These are phyloP conservation scores for Hepatocystis sp. DNA, from an alignment of 169 alveolate genomes.

Conservation along the genomic window DNA sequence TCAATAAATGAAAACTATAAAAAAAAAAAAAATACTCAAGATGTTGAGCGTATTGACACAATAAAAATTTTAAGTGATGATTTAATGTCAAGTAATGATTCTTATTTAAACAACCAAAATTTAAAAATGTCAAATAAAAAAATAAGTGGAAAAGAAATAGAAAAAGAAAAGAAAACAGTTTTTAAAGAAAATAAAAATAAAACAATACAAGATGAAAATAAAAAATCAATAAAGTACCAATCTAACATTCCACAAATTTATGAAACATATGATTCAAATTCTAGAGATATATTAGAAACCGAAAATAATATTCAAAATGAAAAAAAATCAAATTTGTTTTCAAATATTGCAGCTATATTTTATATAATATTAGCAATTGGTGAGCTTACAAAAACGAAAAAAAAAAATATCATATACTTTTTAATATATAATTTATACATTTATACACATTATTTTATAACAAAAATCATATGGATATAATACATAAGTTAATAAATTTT, in stretches of 20 bases:
- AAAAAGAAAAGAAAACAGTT: conserved; percentile 22
- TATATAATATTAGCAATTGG: conserved; percentile 66
- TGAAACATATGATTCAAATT: conserved; percentile 54
- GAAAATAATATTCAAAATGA: conserved; percentile 3
- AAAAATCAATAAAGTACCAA: conserved; percentile 1
- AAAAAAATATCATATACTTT: neutral
- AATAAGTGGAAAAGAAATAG: conserved; percentile 24
- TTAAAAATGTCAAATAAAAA: conserved; percentile 17
- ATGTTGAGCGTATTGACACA: conserved; percentile 66
- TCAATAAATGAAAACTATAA: conserved; percentile 48
- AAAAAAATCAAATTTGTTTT: conserved; percentile 6
- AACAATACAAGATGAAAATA: conserved; percentile 6
- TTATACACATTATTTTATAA: no score
- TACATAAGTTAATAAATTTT: no score
- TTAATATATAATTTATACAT: no score
- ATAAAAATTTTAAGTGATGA: conserved; percentile 64
- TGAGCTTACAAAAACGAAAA: neutral
- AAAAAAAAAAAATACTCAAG: conserved; percentile 19
- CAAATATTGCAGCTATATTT: conserved; percentile 44
- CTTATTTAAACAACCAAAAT: conserved; percentile 15
- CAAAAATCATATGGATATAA: no score
- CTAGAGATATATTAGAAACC: conserved; percentile 19
- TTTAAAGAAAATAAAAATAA: conserved; percentile 26
- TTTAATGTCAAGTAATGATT: conserved; percentile 35
- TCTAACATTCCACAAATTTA: conserved; percentile 57